Conservation (phyloP, 805 yeast genomes). For the Cyberlindnera subsufficiens region DNA sequence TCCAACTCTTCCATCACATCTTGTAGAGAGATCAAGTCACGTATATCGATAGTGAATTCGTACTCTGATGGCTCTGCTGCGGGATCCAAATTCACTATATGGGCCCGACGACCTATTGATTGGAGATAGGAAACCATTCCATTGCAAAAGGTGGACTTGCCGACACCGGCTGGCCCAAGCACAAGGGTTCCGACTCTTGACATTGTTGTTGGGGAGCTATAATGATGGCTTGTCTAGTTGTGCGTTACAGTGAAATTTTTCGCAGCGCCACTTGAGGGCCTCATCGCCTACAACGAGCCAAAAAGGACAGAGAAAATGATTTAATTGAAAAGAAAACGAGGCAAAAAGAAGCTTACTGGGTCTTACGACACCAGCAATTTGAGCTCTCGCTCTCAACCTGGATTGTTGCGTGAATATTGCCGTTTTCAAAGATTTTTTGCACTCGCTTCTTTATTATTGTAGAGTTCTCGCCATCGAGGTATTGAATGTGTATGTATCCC, state of each 20-base stretch:
- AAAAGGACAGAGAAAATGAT: too few relatives aligned
- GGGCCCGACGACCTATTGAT: constrained; percentile 86
- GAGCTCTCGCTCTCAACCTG: constrained; percentile 65
- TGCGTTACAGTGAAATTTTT: background rate
- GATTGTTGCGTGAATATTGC: constrained; percentile 49
- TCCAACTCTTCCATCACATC: constrained; percentile 95
- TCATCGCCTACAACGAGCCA: too few relatives aligned
- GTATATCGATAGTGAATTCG: constrained; percentile 87
- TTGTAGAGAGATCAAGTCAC: constrained; percentile 83
- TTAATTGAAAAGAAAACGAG: too few relatives aligned
- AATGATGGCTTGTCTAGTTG: background rate
- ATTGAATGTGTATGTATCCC: constrained; percentile 84
- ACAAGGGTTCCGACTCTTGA: constrained; percentile 92
- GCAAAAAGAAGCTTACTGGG: too few relatives aligned
- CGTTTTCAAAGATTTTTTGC: constrained; percentile 43
- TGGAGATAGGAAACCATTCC: constrained; percentile 84
- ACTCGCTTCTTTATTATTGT: constrained; percentile 55
- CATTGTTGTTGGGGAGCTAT: constrained; percentile 38
- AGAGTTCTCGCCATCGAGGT: constrained; percentile 56
- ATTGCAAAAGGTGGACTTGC: constrained; percentile 89
- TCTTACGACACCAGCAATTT: constrained; percentile 58
- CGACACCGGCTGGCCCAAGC: constrained; percentile 97
- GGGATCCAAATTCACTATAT: constrained; percentile 91
- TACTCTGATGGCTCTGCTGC: constrained; percentile 93
- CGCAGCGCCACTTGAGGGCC: too few relatives aligned